phyloP scores from a whole-genome alignment of 768 basidiomycete genomes.

The Mycena capillaripes region DNA sequence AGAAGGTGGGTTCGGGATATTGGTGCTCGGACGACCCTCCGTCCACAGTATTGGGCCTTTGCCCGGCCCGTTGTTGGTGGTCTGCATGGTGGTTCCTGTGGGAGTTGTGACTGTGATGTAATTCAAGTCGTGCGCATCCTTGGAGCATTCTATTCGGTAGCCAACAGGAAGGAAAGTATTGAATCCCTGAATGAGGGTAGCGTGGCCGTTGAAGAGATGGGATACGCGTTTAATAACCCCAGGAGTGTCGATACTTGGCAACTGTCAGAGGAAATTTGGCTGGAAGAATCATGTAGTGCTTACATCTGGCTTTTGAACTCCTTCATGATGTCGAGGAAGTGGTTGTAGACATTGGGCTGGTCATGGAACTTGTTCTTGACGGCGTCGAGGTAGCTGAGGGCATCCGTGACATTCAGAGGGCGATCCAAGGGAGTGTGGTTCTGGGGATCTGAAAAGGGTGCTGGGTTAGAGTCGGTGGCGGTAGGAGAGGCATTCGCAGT shows the following conservation, averaged over 20 bases:
- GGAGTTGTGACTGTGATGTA: slow-evolving; percentile 87
- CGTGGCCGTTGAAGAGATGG: slow-evolving; percentile 91
- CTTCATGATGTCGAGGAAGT: slow-evolving; percentile 98
- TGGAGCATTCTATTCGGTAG: slow-evolving; percentile 90
- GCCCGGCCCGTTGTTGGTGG: slow-evolving; percentile 61
- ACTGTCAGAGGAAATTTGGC: slow-evolving; percentile 51
- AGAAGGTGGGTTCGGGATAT: slow-evolving; percentile 28
- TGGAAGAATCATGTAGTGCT: slow-evolving; percentile 45
- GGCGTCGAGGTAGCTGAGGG: slow-evolving; percentile 91
- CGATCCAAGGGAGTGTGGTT: slow-evolving; percentile 56
- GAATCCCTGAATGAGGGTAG: slow-evolving; percentile 94
- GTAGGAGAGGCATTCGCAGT: slow-evolving; percentile 24
- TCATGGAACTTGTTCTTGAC: slow-evolving; percentile 94
- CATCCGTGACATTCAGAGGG: slow-evolving; percentile 95
- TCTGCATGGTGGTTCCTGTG: slow-evolving; percentile 72
- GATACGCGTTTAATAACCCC: slow-evolving; percentile 98
- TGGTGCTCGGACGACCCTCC: slow-evolving; percentile 23
- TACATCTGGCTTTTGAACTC: slow-evolving; percentile 97
- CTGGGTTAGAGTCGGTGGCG: not conserved
- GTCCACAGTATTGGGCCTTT: slow-evolving; percentile 53
- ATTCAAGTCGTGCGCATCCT: slow-evolving; percentile 72
- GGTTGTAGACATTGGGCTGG: slow-evolving; percentile 95
- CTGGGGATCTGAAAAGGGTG: slow-evolving; percentile 44
- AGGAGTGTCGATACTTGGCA: slow-evolving; percentile 91
- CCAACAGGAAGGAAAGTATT: slow-evolving; percentile 97